A percentile compares a stretch with the other conserved stretches of the same genome.
These are phyloP conservation scores for Cucurbita ficifolia DNA, from an alignment of 306 rosid genomes.

Conservation along the genomic window DNA sequence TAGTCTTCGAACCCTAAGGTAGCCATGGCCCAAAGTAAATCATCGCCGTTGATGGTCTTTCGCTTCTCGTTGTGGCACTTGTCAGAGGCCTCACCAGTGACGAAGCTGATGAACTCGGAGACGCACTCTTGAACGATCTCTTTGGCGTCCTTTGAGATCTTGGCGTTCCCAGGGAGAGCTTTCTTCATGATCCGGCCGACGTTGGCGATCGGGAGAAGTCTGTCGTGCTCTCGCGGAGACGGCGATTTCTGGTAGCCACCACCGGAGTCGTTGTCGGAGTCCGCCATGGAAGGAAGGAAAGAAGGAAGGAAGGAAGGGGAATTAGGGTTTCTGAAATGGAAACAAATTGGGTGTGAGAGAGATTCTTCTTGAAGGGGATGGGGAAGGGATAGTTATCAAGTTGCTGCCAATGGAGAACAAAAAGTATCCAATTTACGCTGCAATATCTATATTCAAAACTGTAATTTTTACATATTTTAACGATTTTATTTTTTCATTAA, in stretches of 20 bases:
- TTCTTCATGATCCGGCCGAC: conserved; percentile 90
- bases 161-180: conserved; percentile 77
- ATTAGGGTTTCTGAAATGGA: neutral
- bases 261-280: conserved; percentile 80
- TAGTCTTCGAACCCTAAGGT: conserved; percentile 73
- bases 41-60: conserved; percentile 88
- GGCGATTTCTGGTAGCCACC: conserved; percentile 32
- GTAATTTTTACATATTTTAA: too few relatives aligned
- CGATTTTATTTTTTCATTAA: too few relatives aligned
- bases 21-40: conserved; percentile 84
- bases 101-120: conserved; percentile 81
- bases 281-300: conserved; percentile 32
- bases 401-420: neutral
- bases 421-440: neutral
- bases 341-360: neutral
- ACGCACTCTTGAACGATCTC: conserved; percentile 91
- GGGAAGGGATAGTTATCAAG: neutral
- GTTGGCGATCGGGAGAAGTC: conserved; percentile 75
- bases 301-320: neutral
- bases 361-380: neutral
- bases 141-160: conserved; percentile 85
- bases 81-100: conserved; percentile 86
- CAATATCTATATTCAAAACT: neutral
- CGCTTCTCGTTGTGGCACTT: conserved; percentile 90
- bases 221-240: conserved; percentile 68